phyloP scores from a whole-genome alignment of 192 early-diverging fungal genomes.

The Coemansia sp. region DNA sequence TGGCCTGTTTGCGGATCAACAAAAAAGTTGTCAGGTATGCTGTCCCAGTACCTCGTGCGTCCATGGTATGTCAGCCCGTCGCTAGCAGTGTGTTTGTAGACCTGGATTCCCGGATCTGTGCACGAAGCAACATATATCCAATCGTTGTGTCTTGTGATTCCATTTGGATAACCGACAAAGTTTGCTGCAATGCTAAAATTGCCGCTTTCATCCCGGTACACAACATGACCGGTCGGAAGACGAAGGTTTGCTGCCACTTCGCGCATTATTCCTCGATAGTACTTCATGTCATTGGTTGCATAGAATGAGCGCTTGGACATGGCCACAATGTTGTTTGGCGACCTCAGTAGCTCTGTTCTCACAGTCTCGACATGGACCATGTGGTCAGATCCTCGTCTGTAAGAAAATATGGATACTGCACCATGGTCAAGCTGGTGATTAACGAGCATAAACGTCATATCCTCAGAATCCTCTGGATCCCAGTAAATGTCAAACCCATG shows the following conservation, averaged over 20 bases:
- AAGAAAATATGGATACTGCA: conserved; percentile 55
- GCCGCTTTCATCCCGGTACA: conserved; percentile 35
- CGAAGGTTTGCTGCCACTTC: conserved; percentile 21
- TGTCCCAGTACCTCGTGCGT: conserved; percentile 24
- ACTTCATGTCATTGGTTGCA: conserved; percentile 60
- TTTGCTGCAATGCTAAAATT: conserved; percentile 28
- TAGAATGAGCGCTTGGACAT: conserved; percentile 60
- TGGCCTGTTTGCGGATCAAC: conserved; percentile 43
- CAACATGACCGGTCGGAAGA: conserved; percentile 29
- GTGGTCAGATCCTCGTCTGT: conserved; percentile 34
- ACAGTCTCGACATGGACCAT: conserved; percentile 59
- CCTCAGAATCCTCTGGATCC: conserved; percentile 40
- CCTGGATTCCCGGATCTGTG: conserved; percentile 34
- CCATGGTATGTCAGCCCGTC: conserved; percentile 16
- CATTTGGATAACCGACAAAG: conserved; percentile 40
- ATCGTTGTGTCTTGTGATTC: conserved; percentile 38
- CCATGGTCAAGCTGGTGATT: conserved; percentile 57
- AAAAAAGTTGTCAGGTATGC: conserved; percentile 41
- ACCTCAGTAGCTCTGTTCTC: conserved; percentile 51
- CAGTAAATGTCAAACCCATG: conserved; percentile 60
- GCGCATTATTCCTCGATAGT: conserved; percentile 24
- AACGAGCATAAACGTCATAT: conserved; percentile 57
- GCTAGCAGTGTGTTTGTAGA: conserved; percentile 18
- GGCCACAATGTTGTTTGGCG: conserved; percentile 61
- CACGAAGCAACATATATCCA: conserved; percentile 48